Base-by-base conservation (phyloP, 306 rosid genomes). In the Citrullus colocynthis region DNA sequence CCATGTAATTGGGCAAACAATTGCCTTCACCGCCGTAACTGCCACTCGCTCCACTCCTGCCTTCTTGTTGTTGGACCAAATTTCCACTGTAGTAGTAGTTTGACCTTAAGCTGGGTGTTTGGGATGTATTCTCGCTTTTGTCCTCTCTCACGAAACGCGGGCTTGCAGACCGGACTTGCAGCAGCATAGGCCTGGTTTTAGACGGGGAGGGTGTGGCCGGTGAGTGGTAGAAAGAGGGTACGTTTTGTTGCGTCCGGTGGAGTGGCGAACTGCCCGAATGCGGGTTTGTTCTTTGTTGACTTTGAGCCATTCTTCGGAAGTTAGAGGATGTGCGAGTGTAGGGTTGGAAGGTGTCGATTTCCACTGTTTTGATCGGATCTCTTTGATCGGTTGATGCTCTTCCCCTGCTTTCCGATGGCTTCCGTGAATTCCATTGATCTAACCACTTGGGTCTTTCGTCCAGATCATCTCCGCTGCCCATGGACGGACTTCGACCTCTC, bases 331-430 rank as follows among this genome's bases (percentile, higher is more conserved):
- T 79, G 62, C 83, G 88, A 39, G 93, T 83, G 84, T 87, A 94
- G 32, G 98, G 98, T 52, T 88, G 97, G 55, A 97, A 81, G 6
- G 97, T 92, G 78, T 94, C 98, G 7, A 94, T 90, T 85, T 94
- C 96, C 7, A 94, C 95, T 0, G 98, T 94, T 80, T 89, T 94
- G 59, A 94, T 83, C 45, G 89, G 81, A 44, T 92, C 98, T 84
- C 96, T 92, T 20, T 87, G 97, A 71, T 94, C 98, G n/a, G 97
- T 90, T 63, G 97, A 94, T 81, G 95, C 91, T 75, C 97, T 90
- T 78, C 85, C 96, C 59, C 91, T 86, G 60, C 37, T 81, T 75
- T 92, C 98, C 97, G 93, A 92, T 49, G 97, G 96, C 83, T 89
- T 91, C 41, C 94, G 80, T 0, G 88, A 89, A 93, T 88, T 90